Evolutionary conservation across 805 yeast species (phyloP), one percentile per base, ranked within the genome.

Genomic region (Cyberlindnera lachancei): DNA sequence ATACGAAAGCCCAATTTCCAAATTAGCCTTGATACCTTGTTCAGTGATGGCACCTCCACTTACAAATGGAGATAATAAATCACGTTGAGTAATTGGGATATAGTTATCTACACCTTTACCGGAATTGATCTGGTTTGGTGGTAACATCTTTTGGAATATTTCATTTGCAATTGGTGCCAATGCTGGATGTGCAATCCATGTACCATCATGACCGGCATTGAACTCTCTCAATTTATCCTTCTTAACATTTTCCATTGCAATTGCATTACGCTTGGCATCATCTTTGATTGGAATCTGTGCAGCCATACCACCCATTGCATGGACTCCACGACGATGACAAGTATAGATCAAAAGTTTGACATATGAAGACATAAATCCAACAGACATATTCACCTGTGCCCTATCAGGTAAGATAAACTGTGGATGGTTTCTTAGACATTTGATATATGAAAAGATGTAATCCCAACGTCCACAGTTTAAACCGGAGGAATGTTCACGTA

Each of bases 281-380:
- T 73, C 66, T 56, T 81, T 81, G 60, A 81, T 81, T 42, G 92
- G 90, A 47, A 82, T 79, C 45, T 80, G 83, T 5, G 90, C 90
- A 43, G 92, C 90, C 94, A 82, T 82, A 46, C 94, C 94, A 47
- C 94, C 92, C 76, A 82, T 79, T 14, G 90, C 90, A 52, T 81
- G 88, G 26, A 81, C 90, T 41, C 79, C 81, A 61, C 90, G 70
- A 48, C 73, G 67, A 55, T 82, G 94, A 58, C 86, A 78, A 27
- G 75, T 73, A 55, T 77, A 69, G 45, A 82, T 84, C 56, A 82
- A 65, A 48, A 78, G 69, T 46, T 75, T 74, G 34, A 81, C 90
- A 52, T 82, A 82, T 13, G 82, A 73, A 18, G 79, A 66, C 92
- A 82, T 81, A 59, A 82, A 82, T 38, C 88, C 84, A 16, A 83